Evolutionary conservation across 441 rosid species (phyloP), one percentile per base, ranked within the genome.

Genomic region (Corymbia citriodora): DNA sequence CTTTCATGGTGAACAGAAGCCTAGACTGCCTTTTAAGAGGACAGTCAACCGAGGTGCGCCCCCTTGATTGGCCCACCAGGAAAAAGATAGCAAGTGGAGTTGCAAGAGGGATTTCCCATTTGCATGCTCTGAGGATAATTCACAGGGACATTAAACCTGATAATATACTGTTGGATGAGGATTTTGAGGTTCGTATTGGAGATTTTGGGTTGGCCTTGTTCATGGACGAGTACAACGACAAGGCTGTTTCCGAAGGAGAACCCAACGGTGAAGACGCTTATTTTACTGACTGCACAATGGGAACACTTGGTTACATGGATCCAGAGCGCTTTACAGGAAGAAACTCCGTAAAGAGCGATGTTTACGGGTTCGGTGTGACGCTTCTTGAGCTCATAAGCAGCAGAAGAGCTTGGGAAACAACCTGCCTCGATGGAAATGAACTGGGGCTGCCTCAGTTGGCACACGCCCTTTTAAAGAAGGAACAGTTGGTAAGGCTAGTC

Each of bases 111-210:
- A 33, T 89, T 15, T 50, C 88, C 74, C 79, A 83, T 59, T 49
- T 89, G 31, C 90, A 89, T 49, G 33, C 23, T 54, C 33, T 45
- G 23, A 89, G 61, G 33, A 89, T 89, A 82, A 81, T 89, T 61
- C 90, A 82, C 85, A 65, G 90, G 16, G 90, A 89, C 88, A 89
- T 89, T 29, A 89, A 89, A 65, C 55, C 90, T 10, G 72, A 36
- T 9, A 89, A 59, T 87, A 83, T 89, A 45, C 27, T 89, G 81
- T 18, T 89, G 90, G 74, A 61, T 82, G 90, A n/a, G 48, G 45
- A 29, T 52, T 89, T 89, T 52, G 88, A 89, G 54, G 87, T 48
- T 48, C 59, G n/a, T 49, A 48, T 89, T 11, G 88, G 72, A 82
- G 90, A 89, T 49, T 82, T 57, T 19, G 90, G 90, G 72, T 16